Base-by-base conservation (phyloP, 2,329 filamentous ascomycete genomes). In the Aureobasidium sp. region DNA sequence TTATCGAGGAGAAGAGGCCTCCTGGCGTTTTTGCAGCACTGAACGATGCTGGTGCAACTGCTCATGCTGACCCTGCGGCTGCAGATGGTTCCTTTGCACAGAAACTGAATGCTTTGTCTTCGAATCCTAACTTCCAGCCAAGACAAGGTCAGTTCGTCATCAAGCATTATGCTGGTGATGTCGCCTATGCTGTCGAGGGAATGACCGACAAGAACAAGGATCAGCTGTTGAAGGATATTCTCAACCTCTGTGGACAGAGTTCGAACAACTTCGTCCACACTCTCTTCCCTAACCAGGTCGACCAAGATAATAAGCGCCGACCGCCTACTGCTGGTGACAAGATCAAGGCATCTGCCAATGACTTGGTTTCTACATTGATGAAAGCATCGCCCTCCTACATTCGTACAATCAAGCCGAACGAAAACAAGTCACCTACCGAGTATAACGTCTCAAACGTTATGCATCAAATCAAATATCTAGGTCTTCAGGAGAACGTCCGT, bases 181-280 rank as follows among this genome's bases (percentile, higher is more conserved):
- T 99, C 66, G 86, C 85, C 65, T 99, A 99, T 74, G 89, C 89
- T 1, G 87, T 97, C 3, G 90, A 95, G 60, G 94, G 94, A 62
- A 99, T 99, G 79, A 99, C 94, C 0, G 94, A 99, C 74, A 99
- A 99, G 82, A 99, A 97, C 80, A 99, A 97, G 80, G 94, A 99
- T 70, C 90, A 95, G 74, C 80, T 99, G 46, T 79, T 97, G 61
- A 99, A 99, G 78, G 94, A 96, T 67, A 79, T 99, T 43, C 81
- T 97, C 55, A 93, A 90, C 70, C 80, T 99, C 38, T 88, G 96
- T 69, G 86, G 87, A 63, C 84, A 85, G 66, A 96, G 91, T 70
- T 82, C 84, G 61, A 97, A 97, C 75, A 75, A 78, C 19, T 99
- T 97, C 68, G 79, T 97, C 10, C 93, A 95, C 69, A 85, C 84